Conservation (phyloP, 1,284 basidiomycete genomes). For the Gymnopus androsaceus region DNA sequence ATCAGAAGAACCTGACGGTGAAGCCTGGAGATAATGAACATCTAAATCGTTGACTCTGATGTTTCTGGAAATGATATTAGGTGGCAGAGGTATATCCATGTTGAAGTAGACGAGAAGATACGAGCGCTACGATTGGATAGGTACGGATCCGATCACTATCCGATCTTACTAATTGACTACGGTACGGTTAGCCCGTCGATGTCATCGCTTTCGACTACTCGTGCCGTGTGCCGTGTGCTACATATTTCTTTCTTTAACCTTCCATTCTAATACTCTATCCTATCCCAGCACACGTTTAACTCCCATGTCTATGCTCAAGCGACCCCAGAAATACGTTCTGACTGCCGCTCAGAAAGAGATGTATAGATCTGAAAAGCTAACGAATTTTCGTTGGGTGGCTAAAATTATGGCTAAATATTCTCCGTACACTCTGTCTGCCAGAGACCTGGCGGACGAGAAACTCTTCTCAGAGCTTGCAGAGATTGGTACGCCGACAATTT, state of each 20-base stretch:
- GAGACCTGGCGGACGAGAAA: slow-evolving; percentile 37
- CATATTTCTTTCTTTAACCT: neutral
- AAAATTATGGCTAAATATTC: slow-evolving; percentile 47
- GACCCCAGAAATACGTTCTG: neutral
- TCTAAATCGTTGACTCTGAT: slow-evolving; percentile 42
- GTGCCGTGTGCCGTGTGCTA: neutral
- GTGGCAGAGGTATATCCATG: neutral
- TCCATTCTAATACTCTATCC: neutral
- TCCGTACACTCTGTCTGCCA: slow-evolving; percentile 36
- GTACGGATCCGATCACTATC: no score
- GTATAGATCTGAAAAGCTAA: slow-evolving; percentile 48
- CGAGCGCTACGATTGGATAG: no score
- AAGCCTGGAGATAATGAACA: slow-evolving; percentile 54
- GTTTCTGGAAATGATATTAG: slow-evolving; percentile 5
- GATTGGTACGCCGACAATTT: slow-evolving; percentile 33
- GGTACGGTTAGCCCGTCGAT: no score
- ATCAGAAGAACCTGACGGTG: slow-evolving; percentile 23
- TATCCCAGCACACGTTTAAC: neutral
- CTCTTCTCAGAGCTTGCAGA: slow-evolving; percentile 42
- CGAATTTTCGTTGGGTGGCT: slow-evolving; percentile 54
- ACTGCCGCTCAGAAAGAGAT: slow-evolving; percentile 40
- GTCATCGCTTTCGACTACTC: neutral
- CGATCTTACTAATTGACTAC: no score
- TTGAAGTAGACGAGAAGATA: no score
- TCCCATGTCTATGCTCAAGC: neutral